phyloP scores from a whole-genome alignment of 176 grass and related monocot species.

The Metroxylon sagu region DNA sequence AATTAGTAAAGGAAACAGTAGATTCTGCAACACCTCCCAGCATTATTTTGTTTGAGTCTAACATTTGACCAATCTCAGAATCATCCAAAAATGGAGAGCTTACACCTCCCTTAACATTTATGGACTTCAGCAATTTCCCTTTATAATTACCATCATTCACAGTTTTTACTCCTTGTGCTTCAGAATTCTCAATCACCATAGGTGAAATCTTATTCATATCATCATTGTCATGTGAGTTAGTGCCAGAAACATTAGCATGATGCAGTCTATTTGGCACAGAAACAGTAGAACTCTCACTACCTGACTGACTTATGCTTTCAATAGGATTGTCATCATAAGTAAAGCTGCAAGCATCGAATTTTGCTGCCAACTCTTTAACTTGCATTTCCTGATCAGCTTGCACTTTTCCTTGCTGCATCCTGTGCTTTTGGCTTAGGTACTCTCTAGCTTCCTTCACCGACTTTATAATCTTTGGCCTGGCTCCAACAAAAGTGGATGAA shows the following conservation, averaged over 20 bases:
- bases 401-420: background rate
- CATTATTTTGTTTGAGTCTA: too few species aligned
- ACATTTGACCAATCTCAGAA: too few species aligned
- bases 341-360: background rate
- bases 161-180: background rate
- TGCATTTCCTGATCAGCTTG: background rate
- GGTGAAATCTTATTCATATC: background rate
- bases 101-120: too few species aligned
- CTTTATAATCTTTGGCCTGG: slow-evolving; percentile 19
- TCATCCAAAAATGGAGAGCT: too few species aligned
- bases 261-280: background rate
- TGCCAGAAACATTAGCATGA: background rate
- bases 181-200: background rate
- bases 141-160: background rate
- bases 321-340: background rate
- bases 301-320: background rate
- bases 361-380: background rate
- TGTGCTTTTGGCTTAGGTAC: slow-evolving; percentile 7
- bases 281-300: background rate
- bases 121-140: too few species aligned
- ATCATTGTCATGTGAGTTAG: background rate
- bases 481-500: background rate
- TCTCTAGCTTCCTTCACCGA: slow-evolving; percentile 22
- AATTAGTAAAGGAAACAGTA: background rate
- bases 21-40: too few species aligned